phyloP scores from a whole-genome alignment of 768 basidiomycete species.

The Coprinellus micaceus region DNA sequence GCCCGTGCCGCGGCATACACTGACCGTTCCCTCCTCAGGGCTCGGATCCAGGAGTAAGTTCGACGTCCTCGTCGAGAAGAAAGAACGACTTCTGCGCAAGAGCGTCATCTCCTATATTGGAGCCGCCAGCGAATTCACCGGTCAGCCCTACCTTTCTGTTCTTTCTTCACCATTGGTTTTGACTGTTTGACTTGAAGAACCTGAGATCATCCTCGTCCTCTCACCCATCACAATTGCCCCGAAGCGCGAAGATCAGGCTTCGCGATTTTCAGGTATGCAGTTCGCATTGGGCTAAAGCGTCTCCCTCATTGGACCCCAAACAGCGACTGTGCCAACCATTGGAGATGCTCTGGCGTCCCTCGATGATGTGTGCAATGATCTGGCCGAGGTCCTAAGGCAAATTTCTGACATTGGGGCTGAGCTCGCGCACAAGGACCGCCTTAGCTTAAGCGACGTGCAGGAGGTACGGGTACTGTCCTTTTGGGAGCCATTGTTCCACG shows the following conservation, averaged over 20 bases:
- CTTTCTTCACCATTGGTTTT: background rate
- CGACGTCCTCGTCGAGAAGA: conserved; percentile 49
- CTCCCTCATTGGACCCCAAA: background rate
- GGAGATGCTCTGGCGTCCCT: conserved; percentile 71
- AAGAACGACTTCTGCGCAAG: conserved; percentile 58
- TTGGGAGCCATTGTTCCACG: background rate
- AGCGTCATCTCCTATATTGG: conserved; percentile 66
- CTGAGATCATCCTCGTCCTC: conserved; percentile 67
- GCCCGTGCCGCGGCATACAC: background rate
- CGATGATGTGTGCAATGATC: conserved; percentile 56
- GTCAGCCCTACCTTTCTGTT: conserved; percentile 26
- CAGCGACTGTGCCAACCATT: conserved; percentile 73
- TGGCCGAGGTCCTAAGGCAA: conserved; percentile 59
- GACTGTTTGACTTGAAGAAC: too few relatives aligned
- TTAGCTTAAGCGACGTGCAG: conserved; percentile 65
- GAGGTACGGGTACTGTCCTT: conserved; percentile 44
- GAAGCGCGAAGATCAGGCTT: conserved; percentile 52
- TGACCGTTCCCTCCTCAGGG: background rate
- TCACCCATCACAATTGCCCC: conserved; percentile 62
- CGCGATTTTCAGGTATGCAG: conserved; percentile 53
- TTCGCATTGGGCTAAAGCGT: background rate
- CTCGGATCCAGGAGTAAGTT: conserved; percentile 54
- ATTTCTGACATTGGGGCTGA: conserved; percentile 68
- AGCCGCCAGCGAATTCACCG: conserved; percentile 67
- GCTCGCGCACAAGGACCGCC: conserved; percentile 66